A percentile compares a stretch with the other conserved stretches of the same genome.
These are phyloP conservation scores for Leptosphaerulina australis DNA, from an alignment of 2,329 filamentous ascomycete genomes.

Conservation along the genomic window DNA sequence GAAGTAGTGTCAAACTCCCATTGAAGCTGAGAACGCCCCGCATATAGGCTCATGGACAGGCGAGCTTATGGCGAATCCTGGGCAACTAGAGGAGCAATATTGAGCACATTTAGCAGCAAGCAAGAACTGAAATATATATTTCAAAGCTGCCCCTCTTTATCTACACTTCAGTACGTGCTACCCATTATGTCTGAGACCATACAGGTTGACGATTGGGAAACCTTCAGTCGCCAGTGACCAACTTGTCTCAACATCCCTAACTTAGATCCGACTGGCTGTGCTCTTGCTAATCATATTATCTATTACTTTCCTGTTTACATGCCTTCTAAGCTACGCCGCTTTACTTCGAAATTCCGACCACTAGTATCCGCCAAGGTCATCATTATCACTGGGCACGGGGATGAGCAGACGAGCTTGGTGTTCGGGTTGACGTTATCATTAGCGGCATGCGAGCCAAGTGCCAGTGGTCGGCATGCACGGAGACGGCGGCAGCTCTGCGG, in stretches of 20 bases:
- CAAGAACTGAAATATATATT: not conserved
- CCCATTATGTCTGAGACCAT: not conserved
- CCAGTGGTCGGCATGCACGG: slow-evolving; percentile 6
- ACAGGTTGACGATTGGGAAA: not conserved
- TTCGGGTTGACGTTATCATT: slow-evolving; percentile 10
- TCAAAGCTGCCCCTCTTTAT: not conserved
- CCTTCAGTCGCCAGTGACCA: no score
- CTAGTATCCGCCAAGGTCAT: slow-evolving; percentile 7
- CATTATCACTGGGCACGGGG: slow-evolving; percentile 15
- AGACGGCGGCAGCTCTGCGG: slow-evolving; percentile 1
- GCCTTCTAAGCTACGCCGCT: slow-evolving; percentile 1
- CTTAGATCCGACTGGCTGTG: not conserved
- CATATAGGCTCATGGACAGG: not conserved
- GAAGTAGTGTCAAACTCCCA: not conserved
- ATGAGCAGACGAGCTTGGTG: not conserved
- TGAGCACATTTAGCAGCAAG: slow-evolving; percentile 9
- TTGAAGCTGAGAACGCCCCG: not conserved
- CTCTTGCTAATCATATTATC: no score
- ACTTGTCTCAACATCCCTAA: no score
- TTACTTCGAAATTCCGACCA: slow-evolving; percentile 1
- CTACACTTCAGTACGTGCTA: not conserved
- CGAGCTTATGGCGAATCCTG: not conserved
- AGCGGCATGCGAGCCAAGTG: slow-evolving; percentile 19
- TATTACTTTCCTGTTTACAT: not conserved
- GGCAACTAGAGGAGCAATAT: slow-evolving; percentile 1